Evolutionary conservation across 2,329 filamentous ascomycete genomes (phyloP).

Genomic region (Emmonsia crescens): DNA sequence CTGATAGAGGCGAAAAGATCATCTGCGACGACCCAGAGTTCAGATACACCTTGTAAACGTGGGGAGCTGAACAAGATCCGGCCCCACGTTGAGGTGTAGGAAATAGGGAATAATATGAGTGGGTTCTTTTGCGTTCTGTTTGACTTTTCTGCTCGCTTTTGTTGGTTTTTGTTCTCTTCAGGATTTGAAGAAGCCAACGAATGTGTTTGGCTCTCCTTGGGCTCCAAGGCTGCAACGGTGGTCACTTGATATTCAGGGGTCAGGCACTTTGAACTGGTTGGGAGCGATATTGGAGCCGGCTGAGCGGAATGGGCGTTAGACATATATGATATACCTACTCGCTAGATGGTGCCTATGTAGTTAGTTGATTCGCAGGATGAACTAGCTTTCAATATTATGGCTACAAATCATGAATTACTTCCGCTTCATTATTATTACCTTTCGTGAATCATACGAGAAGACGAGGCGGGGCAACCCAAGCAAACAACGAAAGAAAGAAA

Average conservation of each 20-base stretch:
- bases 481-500: background rate
- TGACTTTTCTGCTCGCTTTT: background rate
- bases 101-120: background rate
- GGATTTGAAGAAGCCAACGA: background rate
- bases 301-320: background rate
- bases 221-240: background rate
- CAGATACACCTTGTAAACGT: slow-evolving; percentile 7
- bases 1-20: slow-evolving; percentile 7
- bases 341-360: background rate
- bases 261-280: background rate
- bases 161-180: background rate
- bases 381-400: background rate
- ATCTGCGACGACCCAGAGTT: slow-evolving; percentile 4
- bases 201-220: background rate
- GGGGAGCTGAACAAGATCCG: background rate
- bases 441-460: background rate
- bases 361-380: background rate
- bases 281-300: background rate
- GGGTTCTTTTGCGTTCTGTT: background rate
- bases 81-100: background rate
- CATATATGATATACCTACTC: background rate
- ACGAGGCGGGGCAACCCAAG: background rate
- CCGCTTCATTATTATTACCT: background rate
- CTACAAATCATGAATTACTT: background rate
- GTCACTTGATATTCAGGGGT: background rate